These are phyloP conservation scores for Pseudocercospora crystallina DNA, from an alignment of 2,329 filamentous ascomycete genomes.

Conservation along the genomic window DNA sequence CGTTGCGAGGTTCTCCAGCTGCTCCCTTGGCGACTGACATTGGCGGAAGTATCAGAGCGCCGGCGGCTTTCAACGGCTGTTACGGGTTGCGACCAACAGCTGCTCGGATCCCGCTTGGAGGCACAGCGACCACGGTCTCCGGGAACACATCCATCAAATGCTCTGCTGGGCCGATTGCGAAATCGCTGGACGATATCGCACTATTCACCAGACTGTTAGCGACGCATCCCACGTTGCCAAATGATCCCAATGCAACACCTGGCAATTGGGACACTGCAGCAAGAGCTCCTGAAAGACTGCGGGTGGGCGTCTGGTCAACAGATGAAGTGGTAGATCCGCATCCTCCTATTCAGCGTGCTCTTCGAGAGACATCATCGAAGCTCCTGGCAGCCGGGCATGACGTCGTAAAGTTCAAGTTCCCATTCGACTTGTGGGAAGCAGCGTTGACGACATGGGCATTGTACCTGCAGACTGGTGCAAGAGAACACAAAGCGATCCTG, in stretches of 20 bases:
- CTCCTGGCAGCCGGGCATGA: conserved; percentile 53
- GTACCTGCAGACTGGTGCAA: conserved; percentile 16
- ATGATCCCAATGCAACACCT: conserved; percentile 56
- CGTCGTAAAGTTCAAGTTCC: conserved; percentile 46
- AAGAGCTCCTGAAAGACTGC: conserved; percentile 40
- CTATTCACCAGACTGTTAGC: conserved; percentile 45
- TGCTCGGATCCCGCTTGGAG: conserved; percentile 43
- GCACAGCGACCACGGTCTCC: conserved; percentile 41
- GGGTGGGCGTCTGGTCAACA: conserved; percentile 57
- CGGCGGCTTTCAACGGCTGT: conserved; percentile 47
- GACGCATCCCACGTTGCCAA: conserved; percentile 53
- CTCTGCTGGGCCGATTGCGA: conserved; percentile 57
- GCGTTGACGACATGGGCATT: conserved; percentile 14
- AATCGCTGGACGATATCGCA: conserved; percentile 50
- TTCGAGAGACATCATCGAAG: conserved; percentile 55
- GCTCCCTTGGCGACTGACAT: conserved; percentile 52
- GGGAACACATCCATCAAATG: conserved; percentile 48
- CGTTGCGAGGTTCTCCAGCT: conserved; percentile 44
- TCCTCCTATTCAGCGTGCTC: conserved; percentile 56
- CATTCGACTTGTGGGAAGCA: conserved; percentile 17
- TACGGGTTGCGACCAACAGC: conserved; percentile 47
- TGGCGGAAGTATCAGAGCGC: conserved; percentile 48
- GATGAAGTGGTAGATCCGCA: conserved; percentile 60
- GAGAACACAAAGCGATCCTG: conserved; percentile 8
- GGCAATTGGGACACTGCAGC: conserved; percentile 50